Evolutionary conservation across 805 yeast genomes (phyloP), one percentile per base, ranked within the genome.

Genomic region (Yarrowia yakushimensis): DNA sequence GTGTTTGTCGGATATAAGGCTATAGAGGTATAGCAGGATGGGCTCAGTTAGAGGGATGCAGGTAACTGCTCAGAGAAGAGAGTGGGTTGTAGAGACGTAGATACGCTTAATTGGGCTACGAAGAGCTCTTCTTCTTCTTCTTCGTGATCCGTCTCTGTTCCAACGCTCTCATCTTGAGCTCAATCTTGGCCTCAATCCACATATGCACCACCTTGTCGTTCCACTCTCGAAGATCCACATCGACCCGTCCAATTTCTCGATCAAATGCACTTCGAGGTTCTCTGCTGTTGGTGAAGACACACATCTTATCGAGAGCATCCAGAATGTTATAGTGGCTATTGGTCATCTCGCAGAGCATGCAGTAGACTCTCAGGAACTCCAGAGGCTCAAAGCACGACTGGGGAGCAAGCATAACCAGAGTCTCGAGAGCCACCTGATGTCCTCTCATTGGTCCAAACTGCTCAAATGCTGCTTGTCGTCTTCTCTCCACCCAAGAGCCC

Each of bases 121-220:
- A 41, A 25, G 18, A 4, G 33, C 50, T 43, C 50, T 43, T 43
- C 6, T 17, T 48, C 39, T 31, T 48, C 39, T 33, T 48, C 37
- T 48, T 48, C 39, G 15, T 31, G 3, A 11, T 1, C 11, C 55
- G 55, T 11, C 18, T 17, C 20, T 48, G 39, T 8, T 48, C 55
- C n/a, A 48, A 20, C 1, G 27, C 27, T 22, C 39, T 9, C 55
- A 48, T 48, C 28, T 48, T 48, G 15, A 48, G 55, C 15, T 31
- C 55, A 6, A 48, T 48, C 39, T 48, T 48, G 28, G 55, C 55
- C 20, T 48, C 55, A n/a, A 48, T 48, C 55, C 55, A 48, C 39
- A 48, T 31, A 8, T 48, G 55, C 28, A 48, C 55, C 28, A 48
- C 39, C 28, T 33, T 31, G n/a, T 48, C 55, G 28, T 48, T 48